Base-by-base conservation (phyloP, 2,329 filamentous ascomycete genomes). In the Boeremia lycopersici region DNA sequence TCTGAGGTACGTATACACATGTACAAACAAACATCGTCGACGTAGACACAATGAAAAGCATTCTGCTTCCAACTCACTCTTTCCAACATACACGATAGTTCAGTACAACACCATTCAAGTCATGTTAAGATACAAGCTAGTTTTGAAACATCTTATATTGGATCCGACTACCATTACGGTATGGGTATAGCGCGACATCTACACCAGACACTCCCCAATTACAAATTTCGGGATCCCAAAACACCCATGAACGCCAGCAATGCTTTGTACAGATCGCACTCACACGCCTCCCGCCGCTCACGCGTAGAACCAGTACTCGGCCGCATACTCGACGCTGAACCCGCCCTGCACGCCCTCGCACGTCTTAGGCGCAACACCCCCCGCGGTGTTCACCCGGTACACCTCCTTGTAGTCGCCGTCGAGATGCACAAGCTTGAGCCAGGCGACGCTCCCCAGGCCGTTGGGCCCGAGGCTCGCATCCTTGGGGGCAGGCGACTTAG, bases 311-410 rank as follows among this genome's bases (percentile, higher is more conserved):
- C 84, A 87, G 65, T 90, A 97, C 82, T 93, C 85, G 36, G 93
- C 87, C 29, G 90, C 82, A 76, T 98, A 97, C 69, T 93, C 81
- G 12, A 96, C 85, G 58, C 87, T 79, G 63, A 97, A 93, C 1
- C 76, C 69, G 10, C 81, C 79, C 0, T 80, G 73, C 80, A 86
- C 81, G 10, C 86, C 89, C 30, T 83, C 73, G 72, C 93, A 98
- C 0, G 86, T 89, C 25, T 83, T 79, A 0, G 93, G 93, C 2
- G 91, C 77, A 41, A 82, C 84, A 10, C 93, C 93, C 25, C 92
- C 93, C 0, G 89, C 91, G 10, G 93, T 98, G 67, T 90, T 83
- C 39, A 97, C 78, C 11, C 93, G 85, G 77, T 93, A 98, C 23
- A 96, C 87, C 72, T 91, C 86, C 72, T 87, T 84, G 63, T 90